phyloP scores from a whole-genome alignment of 306 rosid genomes.

The Ormosia emarginata region DNA sequence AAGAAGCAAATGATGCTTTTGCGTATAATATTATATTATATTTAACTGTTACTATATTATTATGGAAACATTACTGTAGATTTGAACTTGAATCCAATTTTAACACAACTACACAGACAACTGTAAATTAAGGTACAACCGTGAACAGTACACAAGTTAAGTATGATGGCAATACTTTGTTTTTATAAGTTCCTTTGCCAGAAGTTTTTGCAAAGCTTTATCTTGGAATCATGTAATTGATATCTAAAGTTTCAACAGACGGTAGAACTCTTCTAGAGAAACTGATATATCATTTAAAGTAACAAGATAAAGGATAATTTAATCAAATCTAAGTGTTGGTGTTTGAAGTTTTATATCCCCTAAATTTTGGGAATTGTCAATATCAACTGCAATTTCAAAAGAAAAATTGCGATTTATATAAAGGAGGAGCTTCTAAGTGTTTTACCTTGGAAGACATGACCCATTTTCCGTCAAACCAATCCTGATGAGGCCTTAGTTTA shows the following conservation, averaged over 20 bases:
- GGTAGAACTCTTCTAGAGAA: not conserved
- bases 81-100: not conserved
- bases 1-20: not conserved
- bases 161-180: not conserved
- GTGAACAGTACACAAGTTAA: not conserved
- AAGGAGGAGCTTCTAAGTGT: not conserved
- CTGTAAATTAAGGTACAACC: not conserved
- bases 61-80: not conserved
- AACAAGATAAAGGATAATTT: conserved; percentile 8
- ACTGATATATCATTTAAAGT: not conserved
- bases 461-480: conserved; percentile 51
- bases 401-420: not conserved
- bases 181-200: not conserved
- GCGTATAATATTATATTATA: not conserved
- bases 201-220: not conserved
- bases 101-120: not conserved
- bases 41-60: not conserved
- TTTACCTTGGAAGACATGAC: conserved; percentile 36
- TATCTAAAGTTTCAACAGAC: conserved; percentile 7
- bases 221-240: not conserved
- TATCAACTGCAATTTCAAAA: not conserved
- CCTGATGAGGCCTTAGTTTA: conserved; percentile 44
- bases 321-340: not conserved
- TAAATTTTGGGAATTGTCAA: not conserved
- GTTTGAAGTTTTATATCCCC: not conserved